phyloP scores from a whole-genome alignment of 352 stramenopile genomes.

The Phytopythium chamaehyphon region DNA sequence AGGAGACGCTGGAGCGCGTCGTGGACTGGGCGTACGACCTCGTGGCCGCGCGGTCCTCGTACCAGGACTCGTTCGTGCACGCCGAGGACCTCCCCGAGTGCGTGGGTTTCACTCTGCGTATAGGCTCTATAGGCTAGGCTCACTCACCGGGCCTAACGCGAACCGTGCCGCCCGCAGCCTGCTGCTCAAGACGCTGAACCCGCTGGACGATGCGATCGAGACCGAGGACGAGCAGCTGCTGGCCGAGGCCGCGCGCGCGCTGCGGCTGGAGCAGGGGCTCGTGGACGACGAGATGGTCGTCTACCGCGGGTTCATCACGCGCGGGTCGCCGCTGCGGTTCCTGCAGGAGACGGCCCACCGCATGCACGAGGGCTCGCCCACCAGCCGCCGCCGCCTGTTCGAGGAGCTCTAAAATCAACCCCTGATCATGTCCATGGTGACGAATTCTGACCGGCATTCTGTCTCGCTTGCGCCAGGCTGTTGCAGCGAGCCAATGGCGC shows the following conservation, averaged over 20 bases:
- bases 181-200: conserved; percentile 55
- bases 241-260: conserved; percentile 18
- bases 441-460: not conserved
- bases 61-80: conserved; percentile 45
- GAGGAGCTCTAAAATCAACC: conserved; percentile 32
- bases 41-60: conserved; percentile 26
- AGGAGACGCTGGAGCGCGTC: conserved; percentile 37
- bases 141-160: not conserved
- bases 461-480: too few relatives aligned
- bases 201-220: conserved; percentile 41
- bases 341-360: conserved; percentile 36
- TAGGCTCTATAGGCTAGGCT: too few relatives aligned
- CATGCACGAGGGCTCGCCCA: conserved; percentile 39
- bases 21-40: conserved; percentile 66
- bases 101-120: not conserved
- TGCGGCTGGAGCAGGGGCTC: conserved; percentile 44
- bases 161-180: conserved; percentile 22
- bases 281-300: conserved; percentile 38
- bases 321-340: conserved; percentile 46
- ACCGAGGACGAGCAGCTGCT: conserved; percentile 37
- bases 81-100: conserved; percentile 50
- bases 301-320: conserved; percentile 47
- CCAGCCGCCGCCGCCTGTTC: conserved; percentile 17
- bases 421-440: too few relatives aligned
- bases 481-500: conserved; percentile 18